Percentiles rank a stretch among this genome's conserved stretches.
These are phyloP conservation scores for Daldinia childiae DNA, from an alignment of 495 filamentous ascomycete species.

Conservation along the genomic window DNA sequence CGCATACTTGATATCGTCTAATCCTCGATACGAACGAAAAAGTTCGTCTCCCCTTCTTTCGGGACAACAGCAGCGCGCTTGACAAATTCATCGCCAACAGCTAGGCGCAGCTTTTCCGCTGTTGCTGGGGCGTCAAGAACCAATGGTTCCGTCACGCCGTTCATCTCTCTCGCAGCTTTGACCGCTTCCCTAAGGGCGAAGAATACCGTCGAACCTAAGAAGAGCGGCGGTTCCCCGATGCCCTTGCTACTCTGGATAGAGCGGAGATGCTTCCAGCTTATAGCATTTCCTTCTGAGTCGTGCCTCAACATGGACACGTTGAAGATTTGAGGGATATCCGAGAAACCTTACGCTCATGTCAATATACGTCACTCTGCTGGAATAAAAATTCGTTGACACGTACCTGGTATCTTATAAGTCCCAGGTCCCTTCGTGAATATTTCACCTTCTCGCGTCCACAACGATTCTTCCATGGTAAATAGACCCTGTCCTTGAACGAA, in stretches of 20 bases:
- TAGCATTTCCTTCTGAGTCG: slow-evolving; percentile 64
- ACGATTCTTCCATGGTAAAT: slow-evolving; percentile 84
- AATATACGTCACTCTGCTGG: background rate
- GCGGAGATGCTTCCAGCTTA: slow-evolving; percentile 83
- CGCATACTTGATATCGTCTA: background rate
- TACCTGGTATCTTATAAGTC: slow-evolving; percentile 79
- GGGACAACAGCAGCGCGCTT: slow-evolving; percentile 70
- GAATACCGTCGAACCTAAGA: slow-evolving; percentile 83
- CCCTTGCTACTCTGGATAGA: slow-evolving; percentile 82
- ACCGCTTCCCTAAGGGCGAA: slow-evolving; percentile 80
- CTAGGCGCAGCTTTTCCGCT: slow-evolving; percentile 75
- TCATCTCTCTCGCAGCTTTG: slow-evolving; percentile 70
- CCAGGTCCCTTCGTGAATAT: slow-evolving; percentile 81
- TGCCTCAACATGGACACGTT: slow-evolving; percentile 76
- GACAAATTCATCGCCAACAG: slow-evolving; percentile 77
- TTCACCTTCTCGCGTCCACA: slow-evolving; percentile 80
- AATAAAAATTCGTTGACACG: slow-evolving; percentile 48
- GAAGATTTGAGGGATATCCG: slow-evolving; percentile 85
- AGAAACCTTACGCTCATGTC: slow-evolving; percentile 57
- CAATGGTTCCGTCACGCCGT: slow-evolving; percentile 61
- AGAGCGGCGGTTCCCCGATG: slow-evolving; percentile 82
- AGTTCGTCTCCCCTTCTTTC: slow-evolving; percentile 80
- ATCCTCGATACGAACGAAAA: slow-evolving; percentile 60
- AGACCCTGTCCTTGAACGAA: slow-evolving; percentile 87
- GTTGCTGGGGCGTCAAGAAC: slow-evolving; percentile 70